Conservation (phyloP, 1,284 basidiomycete genomes). For the Microbotryum violaceum region DNA sequence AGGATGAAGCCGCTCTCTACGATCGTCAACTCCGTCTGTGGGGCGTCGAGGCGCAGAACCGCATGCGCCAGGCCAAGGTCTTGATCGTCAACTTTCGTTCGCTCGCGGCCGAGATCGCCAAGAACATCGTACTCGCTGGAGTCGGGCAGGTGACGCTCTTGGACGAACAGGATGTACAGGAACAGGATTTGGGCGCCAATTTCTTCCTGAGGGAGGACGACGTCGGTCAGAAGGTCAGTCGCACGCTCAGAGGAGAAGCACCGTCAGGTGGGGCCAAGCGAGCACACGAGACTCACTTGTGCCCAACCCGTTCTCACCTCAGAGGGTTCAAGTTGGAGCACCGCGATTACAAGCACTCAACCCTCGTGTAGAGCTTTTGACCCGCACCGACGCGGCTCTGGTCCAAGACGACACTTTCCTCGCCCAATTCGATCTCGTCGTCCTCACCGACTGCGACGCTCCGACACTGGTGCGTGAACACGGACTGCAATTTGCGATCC, state of each 20-base stretch:
- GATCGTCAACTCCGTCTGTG: conserved; percentile 92
- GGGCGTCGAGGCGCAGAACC: conserved; percentile 96
- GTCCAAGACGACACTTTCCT: conserved; percentile 41
- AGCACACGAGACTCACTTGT: conserved; percentile 1
- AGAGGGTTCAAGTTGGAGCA: conserved; percentile 79
- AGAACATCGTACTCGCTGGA: conserved; percentile 65
- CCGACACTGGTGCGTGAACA: conserved; percentile 55
- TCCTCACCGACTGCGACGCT: conserved; percentile 37
- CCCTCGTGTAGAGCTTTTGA: conserved; percentile 76
- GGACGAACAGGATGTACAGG: conserved; percentile 46
- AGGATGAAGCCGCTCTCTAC: conserved; percentile 79
- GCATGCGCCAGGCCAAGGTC: conserved; percentile 90
- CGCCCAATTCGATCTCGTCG: conserved; percentile 43
- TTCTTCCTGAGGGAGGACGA: conserved; percentile 93
- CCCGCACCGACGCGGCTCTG: conserved; percentile 46
- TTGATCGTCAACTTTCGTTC: conserved; percentile 71
- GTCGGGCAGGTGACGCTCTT: conserved; percentile 52
- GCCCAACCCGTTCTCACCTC: conserved; percentile 31
- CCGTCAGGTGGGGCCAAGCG: not conserved
- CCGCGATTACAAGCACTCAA: conserved; percentile 79
- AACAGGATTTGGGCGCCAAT: conserved; percentile 78
- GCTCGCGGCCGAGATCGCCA: conserved; percentile 89
- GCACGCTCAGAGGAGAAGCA: not conserved
- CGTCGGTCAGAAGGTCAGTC: conserved; percentile 69
- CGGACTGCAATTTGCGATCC: not conserved